Evolutionary conservation across 2,329 filamentous ascomycete genomes (phyloP).

Genomic region (Sphaceloma murrayae): DNA sequence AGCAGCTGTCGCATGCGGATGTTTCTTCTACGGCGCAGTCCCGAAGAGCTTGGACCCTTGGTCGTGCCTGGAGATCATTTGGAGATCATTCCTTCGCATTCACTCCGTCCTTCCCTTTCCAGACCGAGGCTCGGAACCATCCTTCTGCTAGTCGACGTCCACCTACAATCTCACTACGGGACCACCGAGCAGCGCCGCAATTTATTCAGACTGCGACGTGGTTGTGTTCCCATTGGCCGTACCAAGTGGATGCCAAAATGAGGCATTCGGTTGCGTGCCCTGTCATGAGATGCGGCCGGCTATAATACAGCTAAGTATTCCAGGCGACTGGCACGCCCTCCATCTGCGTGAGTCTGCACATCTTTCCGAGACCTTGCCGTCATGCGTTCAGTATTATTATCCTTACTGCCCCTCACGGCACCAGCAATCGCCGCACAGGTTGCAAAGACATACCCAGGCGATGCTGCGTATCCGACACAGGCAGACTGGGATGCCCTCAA

Average conservation of each 20-base stretch:
- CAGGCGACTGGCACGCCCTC: background rate
- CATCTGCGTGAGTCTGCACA: background rate
- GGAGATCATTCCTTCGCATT: constrained; percentile 6
- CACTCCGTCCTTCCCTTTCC: constrained; percentile 5
- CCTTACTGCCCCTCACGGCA: constrained; percentile 5
- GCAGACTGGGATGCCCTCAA: constrained; percentile 17
- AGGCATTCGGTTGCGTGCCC: constrained; percentile 2
- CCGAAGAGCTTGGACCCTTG: constrained; percentile 9
- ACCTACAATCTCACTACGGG: constrained; percentile 1
- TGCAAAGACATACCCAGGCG: constrained; percentile 12
- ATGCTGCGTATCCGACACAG: constrained; percentile 1
- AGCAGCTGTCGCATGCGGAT: background rate
- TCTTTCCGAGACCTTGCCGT: background rate
- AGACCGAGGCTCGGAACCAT: constrained; percentile 10
- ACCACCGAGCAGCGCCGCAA: constrained; percentile 9
- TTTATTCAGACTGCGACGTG: constrained; percentile 4
- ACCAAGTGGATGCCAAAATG: background rate
- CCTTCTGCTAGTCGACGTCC: constrained; percentile 7
- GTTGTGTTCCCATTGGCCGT: constrained; percentile 7
- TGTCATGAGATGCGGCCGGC: background rate
- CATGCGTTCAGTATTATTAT: constrained; percentile 11
- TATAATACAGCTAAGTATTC: constrained; percentile 1
- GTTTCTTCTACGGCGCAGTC: constrained; percentile 3
- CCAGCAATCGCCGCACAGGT: constrained; percentile 10
- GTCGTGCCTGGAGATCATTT: constrained; percentile 14